Percentiles rank a stretch among this genome's conserved stretches.
Evolutionary conservation across 805 yeast genomes (phyloP).

Genomic region (Suhomyces tanzawaensis): DNA sequence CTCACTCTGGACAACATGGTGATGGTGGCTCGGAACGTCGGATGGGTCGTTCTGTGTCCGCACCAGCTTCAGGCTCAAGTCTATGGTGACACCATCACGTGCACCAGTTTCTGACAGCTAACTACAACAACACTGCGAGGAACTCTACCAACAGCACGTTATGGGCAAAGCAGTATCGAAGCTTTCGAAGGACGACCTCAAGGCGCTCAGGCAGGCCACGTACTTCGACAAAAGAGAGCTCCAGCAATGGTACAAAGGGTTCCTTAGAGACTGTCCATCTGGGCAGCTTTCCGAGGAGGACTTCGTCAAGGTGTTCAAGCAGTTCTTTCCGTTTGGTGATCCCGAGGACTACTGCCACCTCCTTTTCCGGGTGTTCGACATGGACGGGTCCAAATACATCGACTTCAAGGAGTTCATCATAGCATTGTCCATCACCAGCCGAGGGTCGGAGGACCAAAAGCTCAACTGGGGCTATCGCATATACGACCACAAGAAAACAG

Average conservation of each 20-base stretch:
- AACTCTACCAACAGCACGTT: too few species aligned
- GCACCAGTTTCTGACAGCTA: too few species aligned
- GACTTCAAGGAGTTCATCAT: slow-evolving; percentile 92
- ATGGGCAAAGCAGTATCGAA: slow-evolving; percentile 98
- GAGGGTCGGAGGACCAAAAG: slow-evolving; percentile 84
- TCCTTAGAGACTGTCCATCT: slow-evolving; percentile 86
- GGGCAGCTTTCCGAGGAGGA: slow-evolving; percentile 87
- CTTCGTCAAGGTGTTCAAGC: slow-evolving; percentile 88
- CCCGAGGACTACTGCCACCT: slow-evolving; percentile 88
- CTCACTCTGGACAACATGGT: slow-evolving; percentile 3
- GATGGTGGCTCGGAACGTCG: too few species aligned
- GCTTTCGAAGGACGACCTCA: slow-evolving; percentile 83
- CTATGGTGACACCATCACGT: too few species aligned
- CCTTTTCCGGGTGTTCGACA: slow-evolving; percentile 86
- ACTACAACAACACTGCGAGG: too few species aligned
- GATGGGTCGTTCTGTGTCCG: too few species aligned
- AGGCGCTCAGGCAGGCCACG: slow-evolving; percentile 78
- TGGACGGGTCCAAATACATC: slow-evolving; percentile 72
- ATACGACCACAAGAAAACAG: slow-evolving; percentile 81
- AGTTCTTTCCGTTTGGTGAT: slow-evolving; percentile 97
- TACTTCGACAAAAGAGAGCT: slow-evolving; percentile 90
- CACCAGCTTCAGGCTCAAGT: too few species aligned
- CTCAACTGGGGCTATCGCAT: slow-evolving; percentile 85
- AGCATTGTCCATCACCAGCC: slow-evolving; percentile 79
- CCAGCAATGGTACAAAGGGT: slow-evolving; percentile 98